Evolutionary conservation across 306 rosid genomes (phyloP).

Genomic region (Lupinus albus): DNA sequence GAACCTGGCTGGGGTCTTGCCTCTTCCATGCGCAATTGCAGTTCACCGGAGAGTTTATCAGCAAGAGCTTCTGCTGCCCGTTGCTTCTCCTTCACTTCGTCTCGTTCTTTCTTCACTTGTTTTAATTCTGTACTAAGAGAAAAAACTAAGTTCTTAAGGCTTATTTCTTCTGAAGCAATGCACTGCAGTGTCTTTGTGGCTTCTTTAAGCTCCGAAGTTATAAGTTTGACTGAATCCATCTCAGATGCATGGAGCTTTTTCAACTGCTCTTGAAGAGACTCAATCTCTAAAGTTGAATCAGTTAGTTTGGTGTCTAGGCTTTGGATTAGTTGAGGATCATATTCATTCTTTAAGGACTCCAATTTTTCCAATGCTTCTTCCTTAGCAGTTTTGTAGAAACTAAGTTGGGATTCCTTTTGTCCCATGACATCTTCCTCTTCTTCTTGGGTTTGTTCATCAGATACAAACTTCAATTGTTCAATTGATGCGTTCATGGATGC

Average conservation of each 20-base stretch:
- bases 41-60: constrained; percentile 34
- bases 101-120: constrained; percentile 51
- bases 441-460: constrained; percentile 43
- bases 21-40: constrained; percentile 36
- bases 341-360: constrained; percentile 53
- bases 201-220: constrained; percentile 65
- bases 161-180: constrained; percentile 63
- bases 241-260: constrained; percentile 63
- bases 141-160: constrained; percentile 54
- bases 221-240: constrained; percentile 57
- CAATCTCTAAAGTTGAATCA: constrained; percentile 58
- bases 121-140: constrained; percentile 58
- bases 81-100: constrained; percentile 45
- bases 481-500: constrained; percentile 55
- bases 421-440: constrained; percentile 41
- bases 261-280: constrained; percentile 62
- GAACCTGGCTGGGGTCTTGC: constrained; percentile 34
- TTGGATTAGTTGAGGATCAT: constrained; percentile 47
- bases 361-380: constrained; percentile 55
- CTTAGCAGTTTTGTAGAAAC: constrained; percentile 45
- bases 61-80: constrained; percentile 46
- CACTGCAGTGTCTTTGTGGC: constrained; percentile 62
- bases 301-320: constrained; percentile 54
- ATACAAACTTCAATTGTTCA: constrained; percentile 53
- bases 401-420: constrained; percentile 42